phyloP scores from a whole-genome alignment of 345 rosid species.

The Bretschneidera sinensis region DNA sequence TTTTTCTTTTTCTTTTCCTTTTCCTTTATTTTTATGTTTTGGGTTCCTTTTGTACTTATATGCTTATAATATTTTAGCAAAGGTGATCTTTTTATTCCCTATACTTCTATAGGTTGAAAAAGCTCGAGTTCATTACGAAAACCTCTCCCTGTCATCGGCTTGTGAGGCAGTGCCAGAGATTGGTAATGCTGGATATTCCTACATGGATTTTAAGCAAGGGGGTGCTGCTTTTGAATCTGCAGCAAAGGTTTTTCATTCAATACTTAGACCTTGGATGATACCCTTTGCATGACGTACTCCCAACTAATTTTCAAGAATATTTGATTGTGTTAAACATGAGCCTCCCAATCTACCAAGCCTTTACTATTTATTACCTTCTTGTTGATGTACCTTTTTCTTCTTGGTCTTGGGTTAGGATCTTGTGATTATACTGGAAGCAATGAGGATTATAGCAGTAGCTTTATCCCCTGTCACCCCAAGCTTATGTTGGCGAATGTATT shows the following conservation, averaged over 20 bases:
- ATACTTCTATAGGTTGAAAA: conserved; percentile 49
- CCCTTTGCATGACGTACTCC: too few species aligned
- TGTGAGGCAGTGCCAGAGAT: conserved; percentile 86
- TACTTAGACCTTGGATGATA: too few species aligned
- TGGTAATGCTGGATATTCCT: conserved; percentile 78
- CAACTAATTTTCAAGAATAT: too few species aligned
- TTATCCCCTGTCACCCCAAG: conserved; percentile 71
- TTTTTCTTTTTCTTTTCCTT: too few species aligned
- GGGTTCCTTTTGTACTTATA: too few species aligned
- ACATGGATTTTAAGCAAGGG: conserved; percentile 91
- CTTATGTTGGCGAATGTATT: conserved; percentile 63
- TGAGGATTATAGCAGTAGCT: conserved; percentile 82
- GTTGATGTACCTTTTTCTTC: conserved; percentile 12
- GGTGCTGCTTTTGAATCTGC: conserved; percentile 77
- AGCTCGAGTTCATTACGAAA: conserved; percentile 59
- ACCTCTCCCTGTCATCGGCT: conserved; percentile 64
- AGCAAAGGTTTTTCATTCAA: conserved; percentile 73
- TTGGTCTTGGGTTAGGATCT: conserved; percentile 51
- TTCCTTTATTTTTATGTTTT: too few species aligned
- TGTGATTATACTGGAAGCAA: conserved; percentile 74
- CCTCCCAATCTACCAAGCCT: too few species aligned
- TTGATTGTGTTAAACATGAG: too few species aligned
- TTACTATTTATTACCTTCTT: too few species aligned
- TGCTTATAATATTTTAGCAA: neutral
- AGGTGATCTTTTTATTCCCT: neutral